Evolutionary conservation across 148 eudicot species (phyloP), one percentile per base, ranked within the genome.

Genomic region (Cornus kousa): DNA sequence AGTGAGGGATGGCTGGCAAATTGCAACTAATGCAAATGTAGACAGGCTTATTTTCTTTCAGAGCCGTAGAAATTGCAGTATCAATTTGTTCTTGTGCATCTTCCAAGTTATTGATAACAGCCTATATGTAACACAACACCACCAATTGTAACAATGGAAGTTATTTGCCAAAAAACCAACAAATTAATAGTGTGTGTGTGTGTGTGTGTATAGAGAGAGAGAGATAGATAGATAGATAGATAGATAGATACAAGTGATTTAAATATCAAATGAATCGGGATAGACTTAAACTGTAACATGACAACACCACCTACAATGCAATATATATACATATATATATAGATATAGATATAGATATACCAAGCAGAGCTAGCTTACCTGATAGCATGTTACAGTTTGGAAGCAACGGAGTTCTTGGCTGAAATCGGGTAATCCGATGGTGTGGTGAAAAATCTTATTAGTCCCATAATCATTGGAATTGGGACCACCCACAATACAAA

Each of bases 301-400:
- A 28, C 1, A 28, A 28, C 0, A 28, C 28, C 28, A 28, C 28
- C 1, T 28, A 28, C 28, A 28, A 28, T 28, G 28, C 28, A 28
- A 28, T 28, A 28, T 28, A 28, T 28, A 28, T 28, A 28, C 1
- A n/a, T n/a, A n/a, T n/a, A n/a, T n/a, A n/a, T n/a, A 28, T 28
- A n/a, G n/a, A 9, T 14, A 74, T 3, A 14, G 9, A 23, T 28
- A n/a, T n/a, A n/a, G n/a, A 28, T 28, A 28, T 28, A 28, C 28
- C 28, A 28, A 28, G 1, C 1, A 28, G 28, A 28, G 28, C 24
- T 75, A n/a, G n/a, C n/a, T n/a, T n/a, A 87, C 89, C 87, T 87
- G 89, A 76, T 71, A 82, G 71, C 89, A 87, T 70, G 89, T 87
- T 19, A 85, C 74, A 60, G 84, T 76, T 35, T 85, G 84, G 57